Evolutionary conservation across 2,329 filamentous ascomycete species (phyloP), one percentile per base, ranked within the genome.

Genomic region (Neonectria magnoliae): DNA sequence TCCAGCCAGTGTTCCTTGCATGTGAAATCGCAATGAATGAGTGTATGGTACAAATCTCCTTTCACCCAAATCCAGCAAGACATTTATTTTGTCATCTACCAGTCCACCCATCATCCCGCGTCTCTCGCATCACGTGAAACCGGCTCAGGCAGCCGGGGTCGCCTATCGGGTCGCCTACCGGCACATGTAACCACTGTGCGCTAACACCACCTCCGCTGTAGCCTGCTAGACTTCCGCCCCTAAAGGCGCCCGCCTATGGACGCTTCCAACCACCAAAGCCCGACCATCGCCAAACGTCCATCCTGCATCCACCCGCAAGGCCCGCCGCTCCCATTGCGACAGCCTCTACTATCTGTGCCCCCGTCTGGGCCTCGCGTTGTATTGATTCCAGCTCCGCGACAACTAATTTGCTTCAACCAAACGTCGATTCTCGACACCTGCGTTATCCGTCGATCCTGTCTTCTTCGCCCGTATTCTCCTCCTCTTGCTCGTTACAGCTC

Each of bases 121-220:
- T 48, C 36, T 20, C 41, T 20, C 41, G 47, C 51, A 62, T 74
- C 72, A 74, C 72, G 72, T 74, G 71, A 68, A 64, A 33, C 25
- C 51, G 22, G 27, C 25, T n/a, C n/a, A 42, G 38, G 38, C 38
- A 18, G 8, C 38, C n/a, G 11, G n/a, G 38, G 33, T 55, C 58
- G 65, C 69, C 66, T 74, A 74, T 73, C 72, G 63, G 66, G 44
- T 63, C 25, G 48, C 47, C 57, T 68, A 29, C 64, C 59, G 60
- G 62, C 57, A 63, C 62, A 74, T 69, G 67, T 73, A 73, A 68
- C 69, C 69, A 71, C 68, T 73, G 62, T 73, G 71, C 71, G 68
- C 70, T 62, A 64, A 36, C 60, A 53, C 55, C 59, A 50, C 45
- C 54, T 59, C 59, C 60, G 53, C 45, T 58, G 60, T 42, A 58